Evolutionary conservation across 176 grass and related monocot genomes (phyloP), one percentile per base, ranked within the genome.

Genomic region (Lolium multiflorum): DNA sequence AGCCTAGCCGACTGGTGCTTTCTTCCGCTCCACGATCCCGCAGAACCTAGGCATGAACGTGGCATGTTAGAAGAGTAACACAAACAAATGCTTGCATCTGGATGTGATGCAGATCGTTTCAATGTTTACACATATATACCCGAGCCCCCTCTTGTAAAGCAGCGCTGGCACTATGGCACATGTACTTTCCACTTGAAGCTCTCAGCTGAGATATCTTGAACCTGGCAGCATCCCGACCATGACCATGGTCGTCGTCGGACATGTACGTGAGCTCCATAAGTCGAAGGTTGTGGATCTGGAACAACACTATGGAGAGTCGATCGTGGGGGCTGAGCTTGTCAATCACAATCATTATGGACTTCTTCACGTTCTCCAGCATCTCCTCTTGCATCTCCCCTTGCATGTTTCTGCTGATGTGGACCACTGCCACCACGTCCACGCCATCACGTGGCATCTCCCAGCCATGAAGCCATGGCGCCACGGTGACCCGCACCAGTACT

Each of bases 371-470:
- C 24, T 64, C 24, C 4, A 64, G 24, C 55, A 1, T 21, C 0
- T 15, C 10, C 0, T 4, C 31, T 0, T 3, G 24, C 55, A 1
- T 21, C 0, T 15, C 10, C 0, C 7, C 31, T 0, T 3, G 0
- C 71, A 69, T 54, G 55, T 9, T 69, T 0, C 5, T 0, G 4
- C 71, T 59, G 0, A 64, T 0, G 0, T 64, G 24, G 1, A 64
- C 11, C 4, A 64, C 0, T 0, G 1, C 61, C 0, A 31, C 61
- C 0, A 64, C 1, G 11, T 64, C 61, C 61, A 64, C 12, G 4
- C 11, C 24, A 28, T 1, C 5, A 0, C 61, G 4, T 7, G 61
- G 61, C 25, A 64, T 64, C 1, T 64, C 11, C 11, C 0, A 0
- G 3, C 0, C 0, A 6, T 7, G 4, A 14, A 1, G 12, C 24